These are phyloP conservation scores for Blastocystis sp. DNA, from an alignment of 352 stramenopile genomes.

Conservation along the genomic window DNA sequence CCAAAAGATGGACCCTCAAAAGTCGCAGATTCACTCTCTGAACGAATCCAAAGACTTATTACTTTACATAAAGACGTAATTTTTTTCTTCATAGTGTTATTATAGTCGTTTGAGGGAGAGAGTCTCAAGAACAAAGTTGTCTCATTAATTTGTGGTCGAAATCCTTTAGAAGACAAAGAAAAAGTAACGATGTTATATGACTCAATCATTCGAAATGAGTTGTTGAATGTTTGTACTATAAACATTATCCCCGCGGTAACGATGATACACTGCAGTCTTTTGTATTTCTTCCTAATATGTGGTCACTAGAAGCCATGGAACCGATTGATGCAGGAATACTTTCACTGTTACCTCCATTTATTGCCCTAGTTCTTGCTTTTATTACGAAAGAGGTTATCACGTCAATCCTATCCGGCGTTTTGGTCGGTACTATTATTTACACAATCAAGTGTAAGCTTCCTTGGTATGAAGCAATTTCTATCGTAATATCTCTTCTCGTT, in stretches of 20 bases:
- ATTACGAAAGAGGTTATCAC: conserved; percentile 60
- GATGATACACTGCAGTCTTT: not conserved
- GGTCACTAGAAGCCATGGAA: not conserved
- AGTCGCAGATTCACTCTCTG: not conserved
- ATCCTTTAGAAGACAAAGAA: not conserved
- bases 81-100: not conserved
- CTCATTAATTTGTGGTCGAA: not conserved
- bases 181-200: not conserved
- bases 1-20: not conserved
- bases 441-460: not conserved
- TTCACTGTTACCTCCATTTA: conserved; percentile 45
- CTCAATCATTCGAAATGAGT: not conserved
- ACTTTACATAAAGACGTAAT: not conserved
- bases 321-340: conserved; percentile 17
- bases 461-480: conserved; percentile 6
- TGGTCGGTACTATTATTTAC: conserved; percentile 57
- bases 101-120: not conserved
- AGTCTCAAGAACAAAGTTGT: not conserved
- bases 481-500: conserved; percentile 27
- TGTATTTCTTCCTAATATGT: not conserved
- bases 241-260: not conserved
- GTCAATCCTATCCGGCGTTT: conserved; percentile 30
- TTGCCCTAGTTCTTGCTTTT: conserved; percentile 48
- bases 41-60: not conserved
- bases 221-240: not conserved